Evolutionary conservation across 108 stramenopile genomes (phyloP), one percentile per base, ranked within the genome.

Genomic region (Mayamaea pseudoterrestris): DNA sequence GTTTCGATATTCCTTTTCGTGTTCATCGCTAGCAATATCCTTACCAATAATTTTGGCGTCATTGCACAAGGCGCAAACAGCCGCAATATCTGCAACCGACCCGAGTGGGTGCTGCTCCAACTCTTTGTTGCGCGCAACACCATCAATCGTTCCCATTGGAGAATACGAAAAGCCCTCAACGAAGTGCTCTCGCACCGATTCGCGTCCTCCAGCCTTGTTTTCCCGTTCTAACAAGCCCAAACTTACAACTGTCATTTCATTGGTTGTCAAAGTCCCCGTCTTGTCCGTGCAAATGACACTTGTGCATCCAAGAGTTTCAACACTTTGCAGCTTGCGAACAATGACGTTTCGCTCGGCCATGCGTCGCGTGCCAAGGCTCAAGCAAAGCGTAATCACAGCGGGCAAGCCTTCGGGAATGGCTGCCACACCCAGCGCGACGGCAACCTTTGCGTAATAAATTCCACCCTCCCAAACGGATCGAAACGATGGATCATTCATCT

Each of bases 341-440:
- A 88, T 76, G 6, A 88, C 86, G 55, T 86, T 84, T 16, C 85
- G 69, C 60, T 83, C 71, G 12, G 90, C 90, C 92, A 93, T 93
- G 11, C 82, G 69, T 41, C 87, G 61, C 22, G 98, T 97, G 21
- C 93, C 93, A 43, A 95, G 66, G 47, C 93, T 90, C 16, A 99
- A 61, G 46, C 93, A 95, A 16, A 99, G 68, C 9, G 96, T 99
- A 43, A 97, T 95, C 20, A 95, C 95, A 12, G 95, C 91, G 0
- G 98, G 98, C 14, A 99, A 69, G 8, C 98, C 98, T 65, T 99
- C 98, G 6, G 98, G 98, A 53, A 99, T 92, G 11, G 98, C 98
- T 0, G 95, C 95, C 23, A 99, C 98, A 13, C 94, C 96, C 50
- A 99, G 71, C 16, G 96, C 94, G 5, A 99, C 98, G 21, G 96